Base-by-base conservation (phyloP, 140 eudicot genomes). In the Oenanthe javanica region DNA sequence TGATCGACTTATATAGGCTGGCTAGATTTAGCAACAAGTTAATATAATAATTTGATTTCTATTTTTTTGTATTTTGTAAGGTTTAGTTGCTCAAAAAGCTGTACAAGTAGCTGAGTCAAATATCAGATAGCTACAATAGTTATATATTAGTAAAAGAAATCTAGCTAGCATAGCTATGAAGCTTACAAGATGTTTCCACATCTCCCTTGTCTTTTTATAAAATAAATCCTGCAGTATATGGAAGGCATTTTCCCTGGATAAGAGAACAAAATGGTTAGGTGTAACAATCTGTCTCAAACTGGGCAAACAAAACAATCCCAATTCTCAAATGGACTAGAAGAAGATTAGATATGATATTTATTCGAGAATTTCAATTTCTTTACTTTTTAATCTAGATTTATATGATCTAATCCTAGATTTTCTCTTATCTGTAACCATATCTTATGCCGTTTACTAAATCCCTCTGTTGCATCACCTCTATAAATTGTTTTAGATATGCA, bases 371-470 rank as follows among this genome's bases (percentile, higher is more conserved):
- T 57, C 3, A 23, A 21, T 63, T 75, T 48, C 40, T 74, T 46
- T 18, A 21, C 54, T 74, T 14, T 23, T n/a, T 47, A 0, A 9
- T 69, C 10, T 74, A 47, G 78, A 74, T 57, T 21, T 75, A 75
- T 77, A 59, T 82, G 74, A 70, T 78, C 66, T 84, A 78, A 81
- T 83, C 71, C 50, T 83, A 51, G 78, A 84, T 76, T 57, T 85
- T 9, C 5, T 74, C 38, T 47, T 74, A 74, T 36, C 78, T 74
- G 40, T n/a, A 21, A 45, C 21, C 57, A 79, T 78, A 91, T 93
- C 90, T 79, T 85, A 88, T 90, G 90, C 84, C 91, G 89, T 91
- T 69, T 88, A 89, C 83, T 59, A n/a, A 86, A 89, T 86, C 70
- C 3, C 88, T 86, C 72, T 77, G 31, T 83, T 87, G 82, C 92